A percentile compares a stretch with the other conserved stretches of the same genome.
These are phyloP conservation scores for Cyphellophora attinorum DNA, from an alignment of 2,329 filamentous ascomycete species.

Conservation along the genomic window DNA sequence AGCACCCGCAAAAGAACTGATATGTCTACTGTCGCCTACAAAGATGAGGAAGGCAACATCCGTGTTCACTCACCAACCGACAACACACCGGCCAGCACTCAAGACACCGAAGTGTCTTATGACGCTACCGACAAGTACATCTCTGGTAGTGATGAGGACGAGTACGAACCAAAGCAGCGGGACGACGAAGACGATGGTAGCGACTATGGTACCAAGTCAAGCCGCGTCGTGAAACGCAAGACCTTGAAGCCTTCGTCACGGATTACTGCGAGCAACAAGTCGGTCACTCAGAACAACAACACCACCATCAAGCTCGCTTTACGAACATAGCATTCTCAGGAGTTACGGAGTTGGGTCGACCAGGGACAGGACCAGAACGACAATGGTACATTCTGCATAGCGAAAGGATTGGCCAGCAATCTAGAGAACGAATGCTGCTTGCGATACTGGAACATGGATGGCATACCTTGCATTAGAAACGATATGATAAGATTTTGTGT, in stretches of 20 bases:
- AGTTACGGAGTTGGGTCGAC: slow-evolving; percentile 1
- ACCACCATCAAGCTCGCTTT: slow-evolving; percentile 6
- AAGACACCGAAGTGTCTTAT: slow-evolving; percentile 15
- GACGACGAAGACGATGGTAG: background rate
- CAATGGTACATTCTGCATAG: too few relatives aligned
- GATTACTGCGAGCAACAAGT: background rate
- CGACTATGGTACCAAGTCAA: background rate
- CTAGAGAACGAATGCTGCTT: too few relatives aligned
- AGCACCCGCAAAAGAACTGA: slow-evolving; percentile 14
- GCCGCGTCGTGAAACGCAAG: background rate
- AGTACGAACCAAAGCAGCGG: background rate
- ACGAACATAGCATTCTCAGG: slow-evolving; percentile 11
- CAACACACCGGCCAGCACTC: slow-evolving; percentile 15
- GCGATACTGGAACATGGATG: too few relatives aligned
- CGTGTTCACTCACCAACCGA: slow-evolving; percentile 1
- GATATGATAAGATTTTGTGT: too few relatives aligned
- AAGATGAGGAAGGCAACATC: slow-evolving; percentile 4
- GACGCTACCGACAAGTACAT: slow-evolving; percentile 7
- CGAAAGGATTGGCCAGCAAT: too few relatives aligned
- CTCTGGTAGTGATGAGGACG: background rate
- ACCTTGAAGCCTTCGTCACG: slow-evolving; percentile 1
- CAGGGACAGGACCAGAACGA: too few relatives aligned
- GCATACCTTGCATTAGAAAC: too few relatives aligned
- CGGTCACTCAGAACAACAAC: background rate
- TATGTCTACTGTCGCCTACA: slow-evolving; percentile 6